Percentiles rank a stretch among this genome's conserved stretches.
Evolutionary conservation across 345 rosid species (phyloP).

Genomic region (Sonneratia caseolaris): DNA sequence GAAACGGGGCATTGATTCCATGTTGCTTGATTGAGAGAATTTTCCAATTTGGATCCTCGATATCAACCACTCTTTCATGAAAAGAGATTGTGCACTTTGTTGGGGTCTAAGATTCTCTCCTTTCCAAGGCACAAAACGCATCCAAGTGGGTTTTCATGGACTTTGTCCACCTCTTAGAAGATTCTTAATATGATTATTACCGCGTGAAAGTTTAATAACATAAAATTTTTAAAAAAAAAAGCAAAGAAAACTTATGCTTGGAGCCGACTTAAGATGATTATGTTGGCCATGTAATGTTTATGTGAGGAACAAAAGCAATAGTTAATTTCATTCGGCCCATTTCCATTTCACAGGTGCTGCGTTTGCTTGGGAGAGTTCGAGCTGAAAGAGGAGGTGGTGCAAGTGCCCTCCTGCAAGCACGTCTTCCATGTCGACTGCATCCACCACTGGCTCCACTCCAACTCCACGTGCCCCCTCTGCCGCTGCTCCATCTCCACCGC

Average conservation of each 20-base stretch:
- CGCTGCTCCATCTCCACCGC: constrained; percentile 46
- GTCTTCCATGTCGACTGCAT: constrained; percentile 85
- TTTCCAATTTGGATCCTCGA: constrained; percentile 12
- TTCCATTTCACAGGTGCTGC: constrained; percentile 48
- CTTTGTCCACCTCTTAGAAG: too few relatives aligned
- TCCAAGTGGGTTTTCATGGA: neutral
- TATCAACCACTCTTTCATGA: constrained; percentile 16
- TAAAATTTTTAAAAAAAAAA: neutral
- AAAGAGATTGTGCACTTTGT: neutral
- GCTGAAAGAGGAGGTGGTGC: constrained; percentile 72
- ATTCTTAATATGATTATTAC: neutral
- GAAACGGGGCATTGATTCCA: neutral
- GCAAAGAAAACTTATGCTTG: neutral
- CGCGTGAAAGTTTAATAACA: neutral
- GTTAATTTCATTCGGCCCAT: too few relatives aligned
- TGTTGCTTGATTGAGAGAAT: neutral
- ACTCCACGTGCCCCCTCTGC: constrained; percentile 88
- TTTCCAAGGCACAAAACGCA: neutral
- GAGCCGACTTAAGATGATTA: neutral
- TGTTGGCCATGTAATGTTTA: neutral
- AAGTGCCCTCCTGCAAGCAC: constrained; percentile 79
- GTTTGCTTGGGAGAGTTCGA: constrained; percentile 91
- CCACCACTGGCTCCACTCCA: constrained; percentile 68
- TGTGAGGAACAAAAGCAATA: too few relatives aligned
- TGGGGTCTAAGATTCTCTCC: constrained; percentile 1